A percentile compares a stretch with the other conserved stretches of the same genome.
phyloP scores from a whole-genome alignment of 2,329 filamentous ascomycete genomes.

The Penicillium sp. region DNA sequence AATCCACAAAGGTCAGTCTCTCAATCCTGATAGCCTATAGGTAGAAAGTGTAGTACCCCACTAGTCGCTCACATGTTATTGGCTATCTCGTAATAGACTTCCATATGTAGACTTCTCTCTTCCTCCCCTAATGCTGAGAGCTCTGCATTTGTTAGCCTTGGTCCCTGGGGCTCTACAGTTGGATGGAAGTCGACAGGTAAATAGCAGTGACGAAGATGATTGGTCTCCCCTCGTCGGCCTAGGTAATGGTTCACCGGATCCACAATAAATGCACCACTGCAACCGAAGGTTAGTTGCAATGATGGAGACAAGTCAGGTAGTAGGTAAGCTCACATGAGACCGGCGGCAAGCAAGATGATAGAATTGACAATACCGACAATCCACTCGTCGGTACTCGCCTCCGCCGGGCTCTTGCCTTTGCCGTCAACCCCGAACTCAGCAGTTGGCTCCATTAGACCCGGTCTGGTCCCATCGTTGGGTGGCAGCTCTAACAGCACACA shows the following conservation, averaged over 20 bases:
- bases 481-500: constrained; percentile 49
- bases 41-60: no score
- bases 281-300: neutral
- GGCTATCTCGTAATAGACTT: no score
- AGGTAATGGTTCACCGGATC: constrained; percentile 59
- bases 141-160: no score
- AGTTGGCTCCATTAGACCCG: constrained; percentile 52
- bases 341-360: constrained; percentile 44
- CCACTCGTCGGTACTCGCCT: constrained; percentile 45
- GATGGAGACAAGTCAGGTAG: constrained; percentile 42
- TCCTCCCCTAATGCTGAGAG: no score
- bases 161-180: no score
- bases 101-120: no score
- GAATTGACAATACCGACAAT: constrained; percentile 63
- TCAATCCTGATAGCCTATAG: no score
- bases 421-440: constrained; percentile 43
- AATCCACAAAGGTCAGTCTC: no score
- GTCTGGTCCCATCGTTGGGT: constrained; percentile 54
- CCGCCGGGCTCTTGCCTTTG: neutral
- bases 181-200: no score
- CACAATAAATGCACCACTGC: constrained; percentile 58
- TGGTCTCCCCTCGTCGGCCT: constrained; percentile 58
- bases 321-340: constrained; percentile 17
- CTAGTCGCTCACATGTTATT: no score
- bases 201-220: constrained; percentile 63